phyloP scores from a whole-genome alignment of 2,329 filamentous ascomycete genomes.

The Colletotrichum australisinense region DNA sequence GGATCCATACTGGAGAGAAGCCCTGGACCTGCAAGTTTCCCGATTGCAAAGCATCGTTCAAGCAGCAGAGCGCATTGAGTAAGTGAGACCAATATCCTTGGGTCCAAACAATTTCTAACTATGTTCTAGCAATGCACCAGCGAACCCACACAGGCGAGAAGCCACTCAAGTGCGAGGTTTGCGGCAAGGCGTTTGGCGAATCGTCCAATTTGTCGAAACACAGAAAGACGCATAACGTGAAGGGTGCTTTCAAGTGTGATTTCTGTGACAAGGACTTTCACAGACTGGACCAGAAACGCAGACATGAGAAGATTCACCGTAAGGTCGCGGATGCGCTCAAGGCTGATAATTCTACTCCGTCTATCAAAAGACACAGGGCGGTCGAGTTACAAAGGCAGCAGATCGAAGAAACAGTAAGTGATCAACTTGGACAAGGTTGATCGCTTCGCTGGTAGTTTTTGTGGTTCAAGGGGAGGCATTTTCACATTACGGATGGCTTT shows the following conservation, averaged over 20 bases:
- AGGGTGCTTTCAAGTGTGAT: slow-evolving; percentile 62
- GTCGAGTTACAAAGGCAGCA: slow-evolving; percentile 13
- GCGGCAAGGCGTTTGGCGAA: slow-evolving; percentile 70
- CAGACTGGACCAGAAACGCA: slow-evolving; percentile 69
- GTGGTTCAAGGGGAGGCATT: not conserved
- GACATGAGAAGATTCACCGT: slow-evolving; percentile 57
- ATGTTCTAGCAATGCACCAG: slow-evolving; percentile 69
- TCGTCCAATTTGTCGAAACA: slow-evolving; percentile 77
- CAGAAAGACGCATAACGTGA: slow-evolving; percentile 68
- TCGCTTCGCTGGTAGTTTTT: not conserved
- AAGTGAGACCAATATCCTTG: slow-evolving; percentile 43
- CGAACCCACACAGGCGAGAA: slow-evolving; percentile 75
- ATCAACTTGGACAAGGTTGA: not conserved
- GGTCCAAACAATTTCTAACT: not conserved
- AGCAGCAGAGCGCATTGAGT: slow-evolving; percentile 76
- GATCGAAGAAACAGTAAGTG: not conserved
- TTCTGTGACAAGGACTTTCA: slow-evolving; percentile 69
- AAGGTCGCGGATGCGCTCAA: slow-evolving; percentile 38
- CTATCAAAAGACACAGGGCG: slow-evolving; percentile 1
- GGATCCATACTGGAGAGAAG: slow-evolving; percentile 74
- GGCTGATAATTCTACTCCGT: not conserved
- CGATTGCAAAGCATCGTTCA: slow-evolving; percentile 69
- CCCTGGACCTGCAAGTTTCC: slow-evolving; percentile 66
- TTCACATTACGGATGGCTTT: not conserved
- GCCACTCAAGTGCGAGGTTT: slow-evolving; percentile 68